Percentiles rank a stretch among this genome's conserved stretches.
Evolutionary conservation across 2,329 filamentous ascomycete species (phyloP).

Genomic region (Fusarium sp.): DNA sequence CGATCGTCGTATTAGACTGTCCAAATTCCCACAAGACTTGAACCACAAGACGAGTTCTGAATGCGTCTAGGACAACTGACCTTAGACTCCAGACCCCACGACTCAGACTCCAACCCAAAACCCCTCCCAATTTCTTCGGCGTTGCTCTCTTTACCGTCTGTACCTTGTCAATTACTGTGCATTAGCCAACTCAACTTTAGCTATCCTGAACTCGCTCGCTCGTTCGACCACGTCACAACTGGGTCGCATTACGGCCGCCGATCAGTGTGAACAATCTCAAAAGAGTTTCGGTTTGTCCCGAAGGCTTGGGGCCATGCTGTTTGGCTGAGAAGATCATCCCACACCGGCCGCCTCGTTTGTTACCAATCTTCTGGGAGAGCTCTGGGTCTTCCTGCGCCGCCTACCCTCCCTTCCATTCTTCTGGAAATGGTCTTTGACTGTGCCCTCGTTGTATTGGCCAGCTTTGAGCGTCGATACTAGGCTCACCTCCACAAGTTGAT

Average conservation of each 20-base stretch:
- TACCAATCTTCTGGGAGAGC: constrained; percentile 38
- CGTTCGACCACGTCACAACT: constrained; percentile 49
- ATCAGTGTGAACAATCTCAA: constrained; percentile 40
- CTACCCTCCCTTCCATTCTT: constrained; percentile 48
- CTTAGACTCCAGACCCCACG: constrained; percentile 4
- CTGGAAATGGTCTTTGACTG: constrained; percentile 45
- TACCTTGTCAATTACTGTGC: constrained; percentile 25
- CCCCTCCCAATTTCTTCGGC: constrained; percentile 1
- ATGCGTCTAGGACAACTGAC: constrained; percentile 7
- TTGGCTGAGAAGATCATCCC: constrained; percentile 32
- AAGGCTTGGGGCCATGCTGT: constrained; percentile 30
- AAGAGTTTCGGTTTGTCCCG: constrained; percentile 43
- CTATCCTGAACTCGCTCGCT: constrained; percentile 26
- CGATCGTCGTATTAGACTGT: constrained; percentile 5
- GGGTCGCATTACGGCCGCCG: constrained; percentile 42
- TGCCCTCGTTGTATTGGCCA: constrained; percentile 37
- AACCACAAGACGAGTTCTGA: constrained; percentile 1
- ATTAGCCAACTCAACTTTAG: constrained; percentile 33
- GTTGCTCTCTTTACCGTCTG: constrained; percentile 9
- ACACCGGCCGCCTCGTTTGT: constrained; percentile 30
- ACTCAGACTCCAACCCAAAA: constrained; percentile 5
- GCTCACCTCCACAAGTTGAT: constrained; percentile 43
- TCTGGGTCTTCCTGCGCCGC: constrained; percentile 36
- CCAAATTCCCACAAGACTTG: constrained; percentile 3
- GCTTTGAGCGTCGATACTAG: constrained; percentile 25